Base-by-base conservation (phyloP, 2,329 filamentous ascomycete genomes). In the Trichophyton simii region DNA sequence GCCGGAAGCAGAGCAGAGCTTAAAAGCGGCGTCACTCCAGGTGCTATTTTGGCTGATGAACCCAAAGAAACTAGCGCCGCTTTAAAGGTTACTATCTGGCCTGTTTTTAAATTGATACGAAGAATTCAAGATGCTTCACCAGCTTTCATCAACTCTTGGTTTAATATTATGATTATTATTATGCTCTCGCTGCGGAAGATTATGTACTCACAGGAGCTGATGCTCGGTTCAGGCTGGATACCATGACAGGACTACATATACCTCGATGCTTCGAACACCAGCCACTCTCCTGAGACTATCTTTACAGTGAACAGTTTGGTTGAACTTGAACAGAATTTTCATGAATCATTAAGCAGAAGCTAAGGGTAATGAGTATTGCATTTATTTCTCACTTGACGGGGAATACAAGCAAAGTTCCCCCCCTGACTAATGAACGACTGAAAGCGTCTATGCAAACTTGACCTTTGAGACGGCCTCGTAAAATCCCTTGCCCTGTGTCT, bases 401-500 rank as follows among this genome's bases (percentile, higher is more conserved):
- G 50, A 4, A 34, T 55, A 15, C 11, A 9, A 2, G 9, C 50
- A 7, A n/a, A 55, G 50, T 25, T n/a, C 25, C 20, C 25, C 20
- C 9, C 34, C 55, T 11, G 42, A 7, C 36, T 2, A 2, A 9
- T 28, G 1, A 25, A 42, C 28, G 9, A 41, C 22, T 58, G 18
- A 15, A 15, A 20, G 11, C n/a, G 36, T 18, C 13, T 58, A 96
- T 68, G 82, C 82, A 64, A 83, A 81, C 75, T 78, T 81, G 67
- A 83, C 80, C 82, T 90, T 92, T 72, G 83, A 76, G 60, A 96
- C 82, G 63, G 82, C 79, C 75, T 87, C 77, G 77, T 88, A 95
- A 79, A 97, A 99, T 60, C 78, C 72, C 81, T 90, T 86, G 76
- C 94, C 94, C 79, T 99, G 94, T 68, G 82, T 82, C 65, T 80